Conservation (phyloP, 164 flowering plant species). For the Kalanchoe fedtschenkoi region DNA sequence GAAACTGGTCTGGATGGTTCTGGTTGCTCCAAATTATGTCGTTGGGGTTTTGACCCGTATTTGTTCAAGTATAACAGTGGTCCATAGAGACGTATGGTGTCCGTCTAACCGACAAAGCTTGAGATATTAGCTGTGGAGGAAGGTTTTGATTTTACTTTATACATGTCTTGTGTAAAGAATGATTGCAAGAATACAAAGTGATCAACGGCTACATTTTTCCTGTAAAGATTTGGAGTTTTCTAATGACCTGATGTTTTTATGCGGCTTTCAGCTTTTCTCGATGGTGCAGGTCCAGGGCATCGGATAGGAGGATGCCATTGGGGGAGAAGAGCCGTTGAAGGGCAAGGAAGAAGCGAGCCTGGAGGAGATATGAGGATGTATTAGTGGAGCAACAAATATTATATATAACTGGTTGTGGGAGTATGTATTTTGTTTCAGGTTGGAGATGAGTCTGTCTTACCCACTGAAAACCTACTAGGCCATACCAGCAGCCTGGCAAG, state of each 20-base stretch:
- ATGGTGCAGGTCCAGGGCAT: neutral
- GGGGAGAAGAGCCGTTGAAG: slow-evolving; percentile 5
- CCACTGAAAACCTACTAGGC: slow-evolving; percentile 8
- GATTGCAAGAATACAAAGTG: neutral
- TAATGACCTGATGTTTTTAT: too few relatives aligned
- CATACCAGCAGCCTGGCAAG: slow-evolving; percentile 9
- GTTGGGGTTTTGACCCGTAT: too few relatives aligned
- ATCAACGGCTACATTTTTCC: neutral
- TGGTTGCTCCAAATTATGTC: too few relatives aligned
- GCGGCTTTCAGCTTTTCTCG: neutral
- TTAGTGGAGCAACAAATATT: neutral
- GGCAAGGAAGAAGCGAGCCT: slow-evolving; percentile 8
- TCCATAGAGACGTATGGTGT: too few relatives aligned
- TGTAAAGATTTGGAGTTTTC: too few relatives aligned
- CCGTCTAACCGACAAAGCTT: too few relatives aligned
- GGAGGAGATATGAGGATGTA: neutral
- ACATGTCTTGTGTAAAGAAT: neutral
- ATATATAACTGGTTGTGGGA: neutral
- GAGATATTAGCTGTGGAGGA: neutral
- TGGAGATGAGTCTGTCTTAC: slow-evolving; percentile 3
- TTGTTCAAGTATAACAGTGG: too few relatives aligned
- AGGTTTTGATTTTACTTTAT: neutral
- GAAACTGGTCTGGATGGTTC: too few relatives aligned
- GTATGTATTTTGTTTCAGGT: neutral
- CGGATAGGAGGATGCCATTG: slow-evolving; percentile 1